phyloP scores from a whole-genome alignment of 805 yeast species.

The Cyberlindnera lachancei region DNA sequence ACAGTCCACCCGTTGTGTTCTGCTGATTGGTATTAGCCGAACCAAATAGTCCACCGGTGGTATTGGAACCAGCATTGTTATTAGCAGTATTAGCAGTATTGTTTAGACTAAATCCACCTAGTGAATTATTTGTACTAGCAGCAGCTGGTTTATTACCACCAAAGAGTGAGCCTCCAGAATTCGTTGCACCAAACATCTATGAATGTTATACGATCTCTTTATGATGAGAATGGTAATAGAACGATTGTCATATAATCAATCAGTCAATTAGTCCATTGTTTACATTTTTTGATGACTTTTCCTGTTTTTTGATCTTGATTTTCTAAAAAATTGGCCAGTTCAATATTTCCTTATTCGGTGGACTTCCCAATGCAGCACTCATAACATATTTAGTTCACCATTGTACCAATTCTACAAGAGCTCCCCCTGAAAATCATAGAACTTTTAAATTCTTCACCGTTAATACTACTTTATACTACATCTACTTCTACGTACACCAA shows the following conservation, averaged over 20 bases:
- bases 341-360: constrained; percentile 2
- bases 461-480: too few relatives aligned
- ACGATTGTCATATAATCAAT: too few relatives aligned
- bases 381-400: too few relatives aligned
- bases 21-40: constrained; percentile 12
- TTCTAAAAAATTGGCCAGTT: not conserved
- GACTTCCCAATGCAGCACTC: constrained; percentile 5
- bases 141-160: constrained; percentile 17
- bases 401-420: too few relatives aligned
- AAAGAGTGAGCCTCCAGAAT: constrained; percentile 11
- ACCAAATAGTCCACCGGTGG: constrained; percentile 27
- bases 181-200: constrained; percentile 10
- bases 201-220: too few relatives aligned
- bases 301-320: not conserved
- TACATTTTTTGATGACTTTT: not conserved
- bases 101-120: constrained; percentile 3
- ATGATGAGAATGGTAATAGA: too few relatives aligned
- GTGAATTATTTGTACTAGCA: not conserved
- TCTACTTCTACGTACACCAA: too few relatives aligned
- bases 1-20: constrained; percentile 27
- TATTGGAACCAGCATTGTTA: constrained; percentile 16
- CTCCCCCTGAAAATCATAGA: too few relatives aligned
- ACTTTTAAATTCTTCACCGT: too few relatives aligned
- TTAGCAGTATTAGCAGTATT: not conserved
- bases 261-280: not conserved